phyloP scores from a whole-genome alignment of 495 filamentous ascomycete genomes.

The Penicillium paradoxum region DNA sequence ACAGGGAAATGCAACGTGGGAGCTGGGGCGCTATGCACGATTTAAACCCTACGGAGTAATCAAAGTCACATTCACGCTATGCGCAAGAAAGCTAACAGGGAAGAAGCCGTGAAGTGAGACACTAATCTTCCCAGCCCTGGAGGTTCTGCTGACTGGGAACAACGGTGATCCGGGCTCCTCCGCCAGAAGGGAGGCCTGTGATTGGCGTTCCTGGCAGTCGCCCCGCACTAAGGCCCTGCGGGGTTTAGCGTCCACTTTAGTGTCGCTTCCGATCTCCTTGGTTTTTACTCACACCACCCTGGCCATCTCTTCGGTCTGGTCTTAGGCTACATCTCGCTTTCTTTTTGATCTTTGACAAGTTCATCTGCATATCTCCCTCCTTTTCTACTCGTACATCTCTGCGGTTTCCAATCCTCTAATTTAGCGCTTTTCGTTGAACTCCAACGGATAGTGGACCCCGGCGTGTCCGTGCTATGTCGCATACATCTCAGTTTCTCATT shows the following conservation, averaged over 20 bases:
- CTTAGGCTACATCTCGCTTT: too few relatives aligned
- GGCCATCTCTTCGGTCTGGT: too few relatives aligned
- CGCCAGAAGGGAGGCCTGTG: neutral
- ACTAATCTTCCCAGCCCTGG: neutral
- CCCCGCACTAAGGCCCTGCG: neutral
- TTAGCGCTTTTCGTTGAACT: neutral
- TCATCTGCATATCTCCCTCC: too few relatives aligned
- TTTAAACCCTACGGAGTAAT: neutral
- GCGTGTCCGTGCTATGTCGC: neutral
- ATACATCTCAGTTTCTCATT: neutral
- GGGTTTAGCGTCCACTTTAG: neutral
- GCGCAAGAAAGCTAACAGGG: neutral
- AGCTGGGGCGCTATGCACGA: neutral
- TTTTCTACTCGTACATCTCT: neutral
- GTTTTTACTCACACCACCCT: neutral
- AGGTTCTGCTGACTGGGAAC: neutral
- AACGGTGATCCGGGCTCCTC: conserved; percentile 3
- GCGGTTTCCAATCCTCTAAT: neutral
- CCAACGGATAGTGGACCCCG: neutral
- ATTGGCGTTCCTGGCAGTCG: neutral
- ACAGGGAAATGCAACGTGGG: too few relatives aligned
- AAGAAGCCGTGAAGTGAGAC: neutral
- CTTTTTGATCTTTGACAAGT: too few relatives aligned
- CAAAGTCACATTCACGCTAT: neutral
- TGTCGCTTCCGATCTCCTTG: neutral